Base-by-base conservation (phyloP, 768 basidiomycete genomes). In the Botryobasidium botryosum region DNA sequence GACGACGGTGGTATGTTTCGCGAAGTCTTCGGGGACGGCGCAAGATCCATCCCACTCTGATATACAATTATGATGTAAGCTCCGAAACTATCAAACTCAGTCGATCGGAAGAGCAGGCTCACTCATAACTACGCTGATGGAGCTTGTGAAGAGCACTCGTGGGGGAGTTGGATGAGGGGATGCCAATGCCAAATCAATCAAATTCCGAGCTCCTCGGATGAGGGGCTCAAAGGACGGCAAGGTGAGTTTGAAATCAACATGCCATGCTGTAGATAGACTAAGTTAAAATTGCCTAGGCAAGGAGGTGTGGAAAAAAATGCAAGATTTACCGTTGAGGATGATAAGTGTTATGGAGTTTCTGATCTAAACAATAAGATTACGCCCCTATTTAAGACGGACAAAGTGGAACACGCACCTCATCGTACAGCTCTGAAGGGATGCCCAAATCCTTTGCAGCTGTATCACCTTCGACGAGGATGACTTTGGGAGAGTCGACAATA, bases 211-310 rank as follows among this genome's bases (percentile, higher is more conserved):
- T 6, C 51, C 35, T 15, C 28, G 23, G 37, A 50, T 43, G n/a
- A 50, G 12, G 25, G 47, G 47, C 18, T 49, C 45, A 4, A 48
- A 48, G 5, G 47, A 49, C 6, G 47, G 13, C 8, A 51, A 29
- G 13, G 32, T 18, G 20, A 51, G 23, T 33, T 51, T 51, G 50
- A 51, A 51, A 29, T 51, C 33, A 15, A 51, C 46, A n/a, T 31
- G 49, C 51, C 50, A 52, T 18, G 50, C 50, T 48, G 21, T n/a
- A n/a, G n/a, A n/a, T n/a, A n/a, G n/a, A n/a, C n/a, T n/a, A n/a
- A n/a, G n/a, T n/a, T n/a, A n/a, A n/a, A n/a, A n/a, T n/a, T n/a
- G n/a, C n/a, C n/a, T n/a, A n/a, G n/a, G n/a, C n/a, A n/a, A n/a
- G n/a, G n/a, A n/a, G n/a, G n/a, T n/a, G n/a, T n/a, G n/a, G n/a